Base-by-base conservation (phyloP, 768 basidiomycete genomes). In the Boletus reticuloceps region DNA sequence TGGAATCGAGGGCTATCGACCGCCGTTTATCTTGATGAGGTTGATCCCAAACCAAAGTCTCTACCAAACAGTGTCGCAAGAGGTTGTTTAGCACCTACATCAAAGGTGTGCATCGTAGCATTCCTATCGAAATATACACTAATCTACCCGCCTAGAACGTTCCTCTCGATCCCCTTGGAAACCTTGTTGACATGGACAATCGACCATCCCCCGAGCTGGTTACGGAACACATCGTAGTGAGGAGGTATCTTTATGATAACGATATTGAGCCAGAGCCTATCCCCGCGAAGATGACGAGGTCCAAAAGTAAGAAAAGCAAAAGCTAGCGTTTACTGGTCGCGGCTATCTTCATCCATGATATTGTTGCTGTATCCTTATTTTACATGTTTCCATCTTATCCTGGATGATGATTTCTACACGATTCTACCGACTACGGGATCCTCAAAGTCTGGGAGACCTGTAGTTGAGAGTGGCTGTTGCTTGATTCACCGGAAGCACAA, bases 181-280 rank as follows among this genome's bases (percentile, higher is more conserved):
- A 93, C 64, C 73, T 88, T 22, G 70, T 80, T 16, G 77, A 85
- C 60, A 77, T 79, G 31, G 79, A 82, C 32, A 58, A 58, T 51
- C 69, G 77, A 17, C 84, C 86, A 1, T 69, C 85, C 25, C 67
- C 73, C 48, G 80, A 86, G 36, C 75, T 91, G 32, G 75, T 79
- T 22, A 74, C 76, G 25, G 88, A 91, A 68, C 84, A 82, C 48
- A 71, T 93, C 49, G 72, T 82, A 49, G 84, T 92, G 39, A 88
- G 89, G 74, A 91, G 82, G 66, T 89, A 84, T 68, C 80, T 93
- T 19, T 93, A 91, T 55, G 89, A 91, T 58, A 83, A 84, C 54
- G 91, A 93, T 61, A 62, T 78, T 4, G 77, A 79, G 50, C 61
- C 65, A 17, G 68, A 58, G 20, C 61, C 65, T 38, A 42, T 60